Base-by-base conservation (phyloP, 768 basidiomycete species). In the Termitomyces sp. region DNA sequence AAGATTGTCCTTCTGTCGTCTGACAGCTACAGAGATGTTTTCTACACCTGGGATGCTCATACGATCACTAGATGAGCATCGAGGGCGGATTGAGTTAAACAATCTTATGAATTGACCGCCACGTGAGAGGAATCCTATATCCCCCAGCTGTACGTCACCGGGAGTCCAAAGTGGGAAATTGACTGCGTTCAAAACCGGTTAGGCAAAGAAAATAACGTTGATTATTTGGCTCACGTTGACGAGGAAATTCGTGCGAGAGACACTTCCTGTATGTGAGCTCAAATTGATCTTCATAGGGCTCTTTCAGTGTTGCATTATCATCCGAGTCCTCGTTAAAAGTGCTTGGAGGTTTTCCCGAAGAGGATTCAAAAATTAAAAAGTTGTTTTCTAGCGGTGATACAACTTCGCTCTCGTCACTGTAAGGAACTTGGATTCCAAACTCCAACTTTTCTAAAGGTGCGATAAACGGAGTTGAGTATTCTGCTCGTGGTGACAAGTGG, bases 131-230 rank as follows among this genome's bases (percentile, higher is more conserved):
- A 49, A 62, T 28, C 61, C 61, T 14, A 62, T 30, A 18, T 61
- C 60, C 9, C 60, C 60, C 7, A 61, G 16, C 14, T 49, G 26
- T 22, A 56, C 44, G 8, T 58, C 55, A 0, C 54, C 20, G 1
- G 61, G 61, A 18, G 51, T 56, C 61, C 60, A 62, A 26, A 62
- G 54, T 1, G 61, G 57, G 9, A 62, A 22, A 47, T 62, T 62
- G n/a, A 62, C 61, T 62, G 32, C 6, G 43, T 3, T 32, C 4
- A 8, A 24, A 11, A 52, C 7, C 0, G 1, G 7, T 38, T 20
- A 3, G n/a, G 20, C 8, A 38, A 13, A 1, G 11, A 28, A 16
- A 26, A 9, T 1, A 5, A 2, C 7, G 9, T 2, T 14, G 6
- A n/a, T 20, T 6, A 30, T 6, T 41, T n/a, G n/a, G n/a, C 56